phyloP scores from a whole-genome alignment of 495 filamentous ascomycete genomes.

The Ramalina intermedia region DNA sequence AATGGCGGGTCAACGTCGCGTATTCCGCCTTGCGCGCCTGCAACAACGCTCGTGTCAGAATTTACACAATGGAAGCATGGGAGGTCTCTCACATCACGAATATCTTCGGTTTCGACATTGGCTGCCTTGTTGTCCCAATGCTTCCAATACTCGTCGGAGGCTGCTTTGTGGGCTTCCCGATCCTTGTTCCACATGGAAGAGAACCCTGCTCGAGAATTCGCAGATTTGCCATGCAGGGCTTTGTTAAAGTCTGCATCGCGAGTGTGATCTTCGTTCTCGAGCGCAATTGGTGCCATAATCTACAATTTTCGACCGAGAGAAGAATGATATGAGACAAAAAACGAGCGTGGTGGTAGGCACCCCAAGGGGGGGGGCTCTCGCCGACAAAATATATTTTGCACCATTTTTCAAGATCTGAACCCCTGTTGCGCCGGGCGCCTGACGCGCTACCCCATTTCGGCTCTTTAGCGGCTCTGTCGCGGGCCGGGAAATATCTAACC shows the following conservation, averaged over 20 bases:
- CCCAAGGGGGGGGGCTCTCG: too few species aligned
- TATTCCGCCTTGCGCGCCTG: conserved; percentile 79
- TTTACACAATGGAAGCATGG: neutral
- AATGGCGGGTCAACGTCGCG: conserved; percentile 88
- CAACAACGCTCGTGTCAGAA: neutral
- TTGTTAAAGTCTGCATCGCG: conserved; percentile 93
- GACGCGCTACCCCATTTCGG: too few species aligned
- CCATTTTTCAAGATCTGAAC: too few species aligned
- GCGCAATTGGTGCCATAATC: conserved; percentile 54
- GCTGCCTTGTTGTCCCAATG: conserved; percentile 92
- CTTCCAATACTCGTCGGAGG: conserved; percentile 98
- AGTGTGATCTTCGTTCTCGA: conserved; percentile 73
- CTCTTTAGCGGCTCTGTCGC: too few species aligned
- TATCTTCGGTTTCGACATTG: conserved; percentile 64
- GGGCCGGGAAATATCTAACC: too few species aligned
- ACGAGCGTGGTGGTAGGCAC: neutral
- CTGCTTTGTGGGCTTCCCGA: conserved; percentile 65
- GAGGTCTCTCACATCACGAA: conserved; percentile 47
- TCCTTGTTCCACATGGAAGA: conserved; percentile 78
- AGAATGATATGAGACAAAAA: neutral
- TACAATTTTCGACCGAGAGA: conserved; percentile 5
- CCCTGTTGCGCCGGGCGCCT: too few species aligned
- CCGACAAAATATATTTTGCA: too few species aligned
- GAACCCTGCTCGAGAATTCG: conserved; percentile 56
- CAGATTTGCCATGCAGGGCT: conserved; percentile 77